These are phyloP conservation scores for Micractinium conductrix DNA, from an alignment of 139 green algal genomes.

Conservation along the genomic window DNA sequence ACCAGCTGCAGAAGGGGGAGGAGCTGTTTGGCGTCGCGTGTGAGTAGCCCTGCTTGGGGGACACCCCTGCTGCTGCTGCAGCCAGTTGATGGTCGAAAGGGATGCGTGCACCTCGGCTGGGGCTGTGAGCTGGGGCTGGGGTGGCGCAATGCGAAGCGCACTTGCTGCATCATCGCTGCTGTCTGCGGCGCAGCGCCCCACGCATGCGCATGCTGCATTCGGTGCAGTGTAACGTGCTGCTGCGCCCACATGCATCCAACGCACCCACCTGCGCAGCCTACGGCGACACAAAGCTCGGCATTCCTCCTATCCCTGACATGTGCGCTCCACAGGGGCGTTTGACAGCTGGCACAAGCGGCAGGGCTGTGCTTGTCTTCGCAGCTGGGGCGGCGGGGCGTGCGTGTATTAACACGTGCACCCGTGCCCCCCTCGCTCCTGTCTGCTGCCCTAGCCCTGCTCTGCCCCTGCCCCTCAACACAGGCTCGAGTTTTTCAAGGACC, in stretches of 20 bases:
- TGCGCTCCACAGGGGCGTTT: constrained; percentile 6
- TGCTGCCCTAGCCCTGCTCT: too few relatives aligned
- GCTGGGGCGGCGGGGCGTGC: too few relatives aligned
- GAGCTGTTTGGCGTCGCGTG: background rate
- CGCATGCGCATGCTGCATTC: background rate
- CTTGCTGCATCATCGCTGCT: background rate
- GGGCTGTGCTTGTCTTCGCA: too few relatives aligned
- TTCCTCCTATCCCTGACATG: background rate
- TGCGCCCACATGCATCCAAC: background rate
- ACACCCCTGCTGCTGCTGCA: background rate
- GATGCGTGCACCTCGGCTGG: background rate
- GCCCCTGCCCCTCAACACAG: too few relatives aligned
- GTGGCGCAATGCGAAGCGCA: background rate
- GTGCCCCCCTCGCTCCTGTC: too few relatives aligned
- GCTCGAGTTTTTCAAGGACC: background rate
- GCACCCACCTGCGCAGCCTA: constrained; percentile 8
- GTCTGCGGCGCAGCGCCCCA: background rate
- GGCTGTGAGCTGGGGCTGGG: background rate
- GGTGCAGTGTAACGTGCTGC: too few relatives aligned
- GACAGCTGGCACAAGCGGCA: constrained; percentile 16
- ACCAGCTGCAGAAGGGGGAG: constrained; percentile 27
- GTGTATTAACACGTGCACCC: too few relatives aligned
- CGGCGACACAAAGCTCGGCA: constrained; percentile 1
- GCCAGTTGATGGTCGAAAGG: background rate
- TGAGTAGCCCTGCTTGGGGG: background rate